Evolutionary conservation across 106 monocot genomes (phyloP), one percentile per base, ranked within the genome.

Genomic region (Amphibolis antarctica): DNA sequence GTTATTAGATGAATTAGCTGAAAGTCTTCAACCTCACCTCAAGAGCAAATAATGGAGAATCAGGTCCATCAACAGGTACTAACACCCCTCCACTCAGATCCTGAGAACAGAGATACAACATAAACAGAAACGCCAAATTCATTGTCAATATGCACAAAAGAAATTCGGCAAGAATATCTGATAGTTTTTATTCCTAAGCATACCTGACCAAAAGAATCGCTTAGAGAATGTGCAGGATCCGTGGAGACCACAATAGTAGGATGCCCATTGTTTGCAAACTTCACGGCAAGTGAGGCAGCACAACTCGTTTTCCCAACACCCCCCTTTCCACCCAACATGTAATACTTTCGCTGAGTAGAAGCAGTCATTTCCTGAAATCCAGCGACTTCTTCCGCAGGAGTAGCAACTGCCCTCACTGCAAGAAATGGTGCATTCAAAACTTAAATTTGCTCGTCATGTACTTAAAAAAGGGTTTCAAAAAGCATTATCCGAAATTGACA

Each of bases 241-340:
- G 94, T 94, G 1, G 93, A 94, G 48, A 94, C 93, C 1, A 94
- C 93, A 54, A 94, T 75, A 11, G 93, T 94, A 20, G 94, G 94
- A 74, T 96, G 94, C 26, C 94, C 86, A 70, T 65, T 72, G 75
- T 84, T 96, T 44, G 89, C 94, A 80, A 96, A 96, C 77, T 84
- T 86, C 29, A 96, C 94, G 46, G 94, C 94, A 36, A 96, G 83
- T 14, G 94, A 89, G 62, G 94, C 94, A 36, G 94, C 94, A 65
- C 89, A 89, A 46, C 94, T 96, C 18, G 89, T 90, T 76, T 96
- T 96, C 43, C 94, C 94, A 51, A 96, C 94, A 29, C 94, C 94
- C 44, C 94, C 94, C 78, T 96, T 96, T 23, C 94, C 94, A 18
- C 94, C 94, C 59, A 96, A 78, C 89, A 96, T 86, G 74, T 94